Conservation (phyloP, 2,329 filamentous ascomycete genomes). For the Curvularia hawaiiensis region DNA sequence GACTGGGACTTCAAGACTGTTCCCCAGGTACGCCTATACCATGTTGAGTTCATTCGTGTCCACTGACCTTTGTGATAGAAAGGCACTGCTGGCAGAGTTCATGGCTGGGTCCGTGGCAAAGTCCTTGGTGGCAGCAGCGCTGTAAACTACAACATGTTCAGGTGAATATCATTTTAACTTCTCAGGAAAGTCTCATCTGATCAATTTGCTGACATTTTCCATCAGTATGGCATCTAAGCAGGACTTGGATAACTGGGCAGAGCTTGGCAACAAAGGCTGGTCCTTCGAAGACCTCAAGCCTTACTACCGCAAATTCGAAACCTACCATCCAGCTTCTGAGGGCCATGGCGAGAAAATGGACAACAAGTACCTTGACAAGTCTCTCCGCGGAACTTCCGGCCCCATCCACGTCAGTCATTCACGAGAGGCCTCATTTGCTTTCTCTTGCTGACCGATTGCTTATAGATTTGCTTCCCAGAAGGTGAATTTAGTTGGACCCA, state of each 20-base stretch:
- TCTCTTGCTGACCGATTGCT: conserved; percentile 2
- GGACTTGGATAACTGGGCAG: conserved; percentile 48
- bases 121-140: conserved; percentile 47
- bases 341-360: conserved; percentile 25
- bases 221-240: conserved; percentile 33
- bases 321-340: conserved; percentile 34
- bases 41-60: not conserved
- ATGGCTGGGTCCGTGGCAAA: conserved; percentile 38
- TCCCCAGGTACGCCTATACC: conserved; percentile 28
- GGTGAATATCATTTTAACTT: not conserved
- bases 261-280: conserved; percentile 48
- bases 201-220: not conserved
- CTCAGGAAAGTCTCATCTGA: not conserved
- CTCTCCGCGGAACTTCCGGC: conserved; percentile 30
- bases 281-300: conserved; percentile 41
- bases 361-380: conserved; percentile 33
- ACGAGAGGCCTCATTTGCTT: not conserved
- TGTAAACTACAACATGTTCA: conserved; percentile 43
- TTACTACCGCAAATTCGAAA: conserved; percentile 47
- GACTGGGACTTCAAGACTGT: conserved; percentile 40
- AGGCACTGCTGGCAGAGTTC: conserved; percentile 26
- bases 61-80: conserved; percentile 23
- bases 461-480: conserved; percentile 30
- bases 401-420: conserved; percentile 30
- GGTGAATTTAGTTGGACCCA: conserved; percentile 29